Evolutionary conservation across 169 alveolate genomes (phyloP).

Genomic region (Hepatocystis sp.): DNA sequence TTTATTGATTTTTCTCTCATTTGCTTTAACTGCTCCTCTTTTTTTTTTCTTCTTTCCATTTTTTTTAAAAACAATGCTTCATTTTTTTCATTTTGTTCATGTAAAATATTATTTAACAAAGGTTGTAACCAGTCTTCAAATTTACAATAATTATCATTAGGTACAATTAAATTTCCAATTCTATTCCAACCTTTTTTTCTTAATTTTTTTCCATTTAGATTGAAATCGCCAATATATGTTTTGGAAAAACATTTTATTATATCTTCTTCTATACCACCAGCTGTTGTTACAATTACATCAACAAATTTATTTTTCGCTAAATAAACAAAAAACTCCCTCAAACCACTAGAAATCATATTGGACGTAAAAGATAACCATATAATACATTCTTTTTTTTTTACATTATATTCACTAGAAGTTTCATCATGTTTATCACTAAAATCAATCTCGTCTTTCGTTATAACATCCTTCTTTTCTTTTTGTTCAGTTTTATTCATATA

Average conservation of each 20-base stretch:
- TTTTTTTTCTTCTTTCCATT: conserved; percentile 17
- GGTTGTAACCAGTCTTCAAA: conserved; percentile 99
- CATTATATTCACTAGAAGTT: conserved; percentile 84
- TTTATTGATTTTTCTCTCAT: too few relatives aligned
- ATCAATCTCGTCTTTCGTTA: too few relatives aligned
- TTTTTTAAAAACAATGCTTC: conserved; percentile 43
- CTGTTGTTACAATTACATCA: conserved; percentile 96
- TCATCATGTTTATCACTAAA: conserved; percentile 65
- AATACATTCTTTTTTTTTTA: conserved; percentile 92
- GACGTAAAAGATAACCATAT: conserved; percentile 97
- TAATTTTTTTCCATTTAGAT: conserved; percentile 92
- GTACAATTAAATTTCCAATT: conserved; percentile 98
- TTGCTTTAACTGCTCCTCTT: too few relatives aligned
- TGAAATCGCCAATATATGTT: conserved; percentile 92
- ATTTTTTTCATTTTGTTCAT: conserved; percentile 86
- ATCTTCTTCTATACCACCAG: conserved; percentile 99
- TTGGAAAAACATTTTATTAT: conserved; percentile 97
- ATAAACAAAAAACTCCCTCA: conserved; percentile 95
- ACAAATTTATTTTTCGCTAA: conserved; percentile 95
- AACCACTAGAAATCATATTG: conserved; percentile 97
- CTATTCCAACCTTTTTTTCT: conserved; percentile 97
- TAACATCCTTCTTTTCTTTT: conserved; percentile 43
- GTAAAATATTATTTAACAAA: conserved; percentile 94
- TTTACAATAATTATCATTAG: conserved; percentile 97
- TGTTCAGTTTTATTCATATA: conserved; percentile 53